Evolutionary conservation across 2,329 filamentous ascomycete genomes (phyloP).

Genomic region (Diaporthe vexans): DNA sequence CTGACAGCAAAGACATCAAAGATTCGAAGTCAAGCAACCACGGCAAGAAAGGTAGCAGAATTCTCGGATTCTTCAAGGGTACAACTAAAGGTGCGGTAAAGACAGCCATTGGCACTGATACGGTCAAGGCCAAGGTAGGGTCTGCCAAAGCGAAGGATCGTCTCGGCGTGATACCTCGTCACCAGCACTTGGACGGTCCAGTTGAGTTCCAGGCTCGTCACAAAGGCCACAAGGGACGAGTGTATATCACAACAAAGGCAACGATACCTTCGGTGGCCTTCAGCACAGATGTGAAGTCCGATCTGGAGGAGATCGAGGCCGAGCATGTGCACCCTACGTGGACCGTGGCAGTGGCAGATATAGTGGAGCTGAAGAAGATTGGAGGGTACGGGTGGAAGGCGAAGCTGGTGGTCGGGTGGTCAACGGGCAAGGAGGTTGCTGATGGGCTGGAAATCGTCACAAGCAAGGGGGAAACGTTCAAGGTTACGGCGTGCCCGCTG

Average conservation of each 20-base stretch:
- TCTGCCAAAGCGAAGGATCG: conserved; percentile 76
- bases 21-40: conserved; percentile 59
- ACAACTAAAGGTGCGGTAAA: conserved; percentile 80
- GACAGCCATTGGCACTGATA: conserved; percentile 79
- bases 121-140: conserved; percentile 75
- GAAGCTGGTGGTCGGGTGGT: conserved; percentile 86
- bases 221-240: conserved; percentile 78
- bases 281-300: conserved; percentile 63
- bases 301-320: conserved; percentile 67
- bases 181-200: conserved; percentile 70
- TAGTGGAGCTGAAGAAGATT: conserved; percentile 82
- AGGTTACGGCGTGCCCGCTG: conserved; percentile 78
- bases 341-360: conserved; percentile 78
- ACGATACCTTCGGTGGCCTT: conserved; percentile 79
- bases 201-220: conserved; percentile 82
- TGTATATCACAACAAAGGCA: conserved; percentile 77
- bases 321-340: conserved; percentile 73
- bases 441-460: conserved; percentile 80
- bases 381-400: conserved; percentile 89
- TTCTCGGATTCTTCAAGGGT: conserved; percentile 77
- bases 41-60: conserved; percentile 55
- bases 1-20: conserved; percentile 60
- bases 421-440: conserved; percentile 78
- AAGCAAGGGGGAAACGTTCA: conserved; percentile 66
- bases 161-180: conserved; percentile 75